Evolutionary conservation across 768 basidiomycete species (phyloP), one percentile per base, ranked within the genome.

Genomic region (Tulasnella sp.): DNA sequence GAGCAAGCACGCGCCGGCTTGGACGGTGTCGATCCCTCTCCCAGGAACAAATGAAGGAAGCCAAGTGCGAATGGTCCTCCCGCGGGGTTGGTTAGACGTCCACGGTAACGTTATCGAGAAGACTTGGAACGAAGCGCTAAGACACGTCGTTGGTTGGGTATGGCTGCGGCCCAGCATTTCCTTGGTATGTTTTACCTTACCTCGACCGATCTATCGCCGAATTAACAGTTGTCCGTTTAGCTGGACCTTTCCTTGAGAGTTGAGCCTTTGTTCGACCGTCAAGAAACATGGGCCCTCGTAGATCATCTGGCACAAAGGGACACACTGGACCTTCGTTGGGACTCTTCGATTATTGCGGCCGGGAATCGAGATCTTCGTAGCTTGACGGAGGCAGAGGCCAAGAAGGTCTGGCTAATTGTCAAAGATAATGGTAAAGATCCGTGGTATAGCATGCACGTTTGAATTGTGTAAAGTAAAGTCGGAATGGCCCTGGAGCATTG

Each of bases 81-180:
- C 92, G 47, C 84, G 91, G 39, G 86, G 91, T 19, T 93, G 91
- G 92, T 79, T 91, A 44, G 89, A 91, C 77, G 85, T 91, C 70
- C 81, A 81, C n/a, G 92, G 92, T 3, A 76, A 76, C 17, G 87
- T 82, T 76, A 80, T 92, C 40, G 78, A 80, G 11, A 87, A 88
- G 72, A 83, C 85, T 41, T 94, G 92, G 92, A 84, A 86, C 70
- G 85, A 89, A n/a, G 91, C 87, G 8, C 77, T 89, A 62, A 83
- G 86, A 75, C 89, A 90, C 7, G 86, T 92, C 59, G 83, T 88
- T 69, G 86, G 90, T 8, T 79, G 87, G 32, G 78, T 93, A 42
- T 79, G 90, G 44, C 87, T 90, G 74, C 84, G 88, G 74, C 91
- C 92, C 29, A 91, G 91, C 2, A 85, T 92, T 68, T 83, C 87